Base-by-base conservation (phyloP, 2,329 filamentous ascomycete species). In the Plenodomus biglobosus region DNA sequence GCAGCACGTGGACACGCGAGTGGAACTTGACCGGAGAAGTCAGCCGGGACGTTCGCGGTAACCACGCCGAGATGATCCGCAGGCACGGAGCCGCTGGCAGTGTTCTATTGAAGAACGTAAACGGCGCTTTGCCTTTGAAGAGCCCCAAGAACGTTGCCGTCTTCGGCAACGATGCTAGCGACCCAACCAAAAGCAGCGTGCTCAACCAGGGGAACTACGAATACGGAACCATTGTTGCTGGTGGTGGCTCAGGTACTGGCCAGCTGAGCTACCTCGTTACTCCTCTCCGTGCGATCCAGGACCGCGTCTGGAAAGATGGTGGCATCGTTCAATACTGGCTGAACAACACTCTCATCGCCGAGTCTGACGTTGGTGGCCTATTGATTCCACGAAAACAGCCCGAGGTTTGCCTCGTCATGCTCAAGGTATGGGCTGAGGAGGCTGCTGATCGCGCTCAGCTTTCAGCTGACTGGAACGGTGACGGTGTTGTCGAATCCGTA, bases 351-450 rank as follows among this genome's bases (percentile, higher is more conserved):
- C 56, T 70, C 46, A 72, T 69, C 37, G 68, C 66, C 16, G 55
- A 56, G 19, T 65, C 56, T 11, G 64, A 70, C 17, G 40, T 67
- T 35, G 55, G 55, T 38, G 58, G 53, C 37, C 55, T 63, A 20
- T 55, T 64, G 49, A 55, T 63, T 11, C 72, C 39, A 56, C 62
- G 74, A 36, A 43, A 52, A 8, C 46, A 75, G 1, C 71, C 75
- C 7, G 73, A 77, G 8, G 78, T 82, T 8, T 76, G 56, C 65
- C 71, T 85, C n/a, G 81, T 85, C 22, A 81, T 85, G 67, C 71
- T 84, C 48, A 85, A 84, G 79, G 80, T 64, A 13, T 78, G 69
- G 64, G 76, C 76, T 0, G 65, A 69, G 2, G 77, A 80, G 61
- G 75, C 70, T 38, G 63, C 55, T n/a, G 77, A 79, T 52, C 69